Evolutionary conservation across 768 basidiomycete species (phyloP).

Genomic region (Podaxis sp.): DNA sequence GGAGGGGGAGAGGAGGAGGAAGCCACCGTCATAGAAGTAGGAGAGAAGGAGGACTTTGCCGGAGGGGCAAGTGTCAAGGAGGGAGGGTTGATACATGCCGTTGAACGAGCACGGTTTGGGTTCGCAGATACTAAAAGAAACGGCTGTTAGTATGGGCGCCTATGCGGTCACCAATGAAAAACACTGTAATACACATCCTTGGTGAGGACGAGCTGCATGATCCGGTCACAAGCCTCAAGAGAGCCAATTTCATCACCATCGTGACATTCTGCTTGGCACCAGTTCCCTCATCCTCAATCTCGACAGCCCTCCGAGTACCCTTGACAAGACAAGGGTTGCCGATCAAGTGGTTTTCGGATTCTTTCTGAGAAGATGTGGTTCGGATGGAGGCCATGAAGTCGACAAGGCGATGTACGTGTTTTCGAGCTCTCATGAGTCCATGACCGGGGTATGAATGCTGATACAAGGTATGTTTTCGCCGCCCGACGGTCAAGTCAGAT

Average conservation of each 20-base stretch:
- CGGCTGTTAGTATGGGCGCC: neutral
- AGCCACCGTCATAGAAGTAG: constrained; percentile 95
- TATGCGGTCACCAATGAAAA: neutral
- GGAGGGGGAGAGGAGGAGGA: constrained; percentile 58
- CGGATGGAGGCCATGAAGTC: constrained; percentile 61
- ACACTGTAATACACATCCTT: constrained; percentile 88
- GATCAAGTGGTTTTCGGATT: neutral
- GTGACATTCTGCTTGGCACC: neutral
- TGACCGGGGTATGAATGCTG: constrained; percentile 83
- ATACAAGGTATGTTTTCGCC: constrained; percentile 73
- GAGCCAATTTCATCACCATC: neutral
- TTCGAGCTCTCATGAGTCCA: constrained; percentile 70
- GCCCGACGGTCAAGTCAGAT: constrained; percentile 72
- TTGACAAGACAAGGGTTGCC: constrained; percentile 60
- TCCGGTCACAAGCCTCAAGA: neutral
- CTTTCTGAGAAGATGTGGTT: neutral
- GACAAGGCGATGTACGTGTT: neutral
- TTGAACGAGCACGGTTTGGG: constrained; percentile 68
- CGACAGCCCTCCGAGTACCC: constrained; percentile 41
- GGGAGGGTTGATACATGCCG: constrained; percentile 94
- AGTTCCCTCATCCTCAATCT: constrained; percentile 42
- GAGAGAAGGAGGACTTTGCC: constrained; percentile 91
- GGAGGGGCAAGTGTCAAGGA: constrained; percentile 82
- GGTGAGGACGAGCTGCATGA: constrained; percentile 77
- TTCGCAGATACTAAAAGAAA: too few species aligned